These are phyloP conservation scores for Sclerotinia spermophila DNA, from an alignment of 2,329 filamentous ascomycete genomes.

Conservation along the genomic window DNA sequence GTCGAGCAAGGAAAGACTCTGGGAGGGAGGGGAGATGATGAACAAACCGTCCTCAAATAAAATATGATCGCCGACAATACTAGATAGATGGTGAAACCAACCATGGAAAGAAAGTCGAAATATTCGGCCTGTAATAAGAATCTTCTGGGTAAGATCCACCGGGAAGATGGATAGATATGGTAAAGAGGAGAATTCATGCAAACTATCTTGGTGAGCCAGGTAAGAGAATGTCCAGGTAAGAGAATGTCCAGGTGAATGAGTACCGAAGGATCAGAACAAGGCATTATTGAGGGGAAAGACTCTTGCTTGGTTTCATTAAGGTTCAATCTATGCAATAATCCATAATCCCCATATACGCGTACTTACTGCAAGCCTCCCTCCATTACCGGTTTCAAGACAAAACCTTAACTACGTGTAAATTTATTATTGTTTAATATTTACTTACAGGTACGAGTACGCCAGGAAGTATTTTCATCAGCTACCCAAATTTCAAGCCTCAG, in stretches of 20 bases:
- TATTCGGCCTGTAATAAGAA: neutral
- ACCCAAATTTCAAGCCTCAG: neutral
- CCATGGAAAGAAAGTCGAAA: neutral
- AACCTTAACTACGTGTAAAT: neutral
- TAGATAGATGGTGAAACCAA: constrained; percentile 1
- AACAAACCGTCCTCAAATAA: neutral
- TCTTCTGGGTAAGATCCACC: neutral
- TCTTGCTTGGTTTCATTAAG: neutral
- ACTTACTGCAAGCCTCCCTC: no score
- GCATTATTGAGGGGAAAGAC: neutral
- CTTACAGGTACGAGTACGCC: no score
- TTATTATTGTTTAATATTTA: neutral
- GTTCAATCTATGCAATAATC: constrained; percentile 2
- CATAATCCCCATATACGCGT: no score
- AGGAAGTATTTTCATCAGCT: neutral
- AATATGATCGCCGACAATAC: neutral
- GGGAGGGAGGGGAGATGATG: neutral
- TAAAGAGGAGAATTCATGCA: neutral
- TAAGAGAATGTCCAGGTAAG: neutral
- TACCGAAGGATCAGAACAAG: neutral
- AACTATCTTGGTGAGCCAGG: neutral
- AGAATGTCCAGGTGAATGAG: neutral
- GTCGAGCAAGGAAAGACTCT: neutral
- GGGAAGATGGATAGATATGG: neutral
- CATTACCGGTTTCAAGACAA: constrained; percentile 1